Evolutionary conservation across 176 grass and related monocot species (phyloP), one percentile per base, ranked within the genome.

Genomic region (Urochloa ruziziensis): DNA sequence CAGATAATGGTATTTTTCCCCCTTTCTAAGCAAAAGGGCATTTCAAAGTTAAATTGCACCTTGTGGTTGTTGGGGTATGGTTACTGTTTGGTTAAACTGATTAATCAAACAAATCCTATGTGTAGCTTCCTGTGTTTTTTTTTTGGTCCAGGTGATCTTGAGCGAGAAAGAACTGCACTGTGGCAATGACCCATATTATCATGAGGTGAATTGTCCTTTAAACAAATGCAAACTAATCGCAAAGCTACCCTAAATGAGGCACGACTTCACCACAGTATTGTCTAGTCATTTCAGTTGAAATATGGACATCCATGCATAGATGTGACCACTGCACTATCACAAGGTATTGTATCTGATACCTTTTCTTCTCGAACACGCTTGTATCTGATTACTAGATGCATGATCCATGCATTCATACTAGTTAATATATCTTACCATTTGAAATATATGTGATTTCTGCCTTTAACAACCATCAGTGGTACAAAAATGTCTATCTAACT

Each of bases 401-500:
- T 73, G 30, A 27, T 70, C 15, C 34, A 48, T 62, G 30, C 47
- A 68, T 67, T 28, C 25, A 48, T 60, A 69, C 51, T 47, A 12
- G 16, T 69, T 16, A 69, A 70, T 61, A 58, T 4, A 27, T 48
- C 46, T 67, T 60, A 65, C 2, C 49, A 48, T 72, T 60, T 33
- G 6, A 10, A 21, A 59, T 62, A 70, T 28, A 82, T 77, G 64
- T 2, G 36, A 18, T 30, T 30, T 7, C 73, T 70, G 30, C 62
- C 2, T 75, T 84, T 34, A 81, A 28, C 42, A 70, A 66, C 64
- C 67, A 46, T 12, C 9, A 30, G 23, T 74, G 7, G 18, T 70
- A 66, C 47, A 49, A 60, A 70, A 88, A 72, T 83, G 33, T 25
- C 14, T 43, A 78, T 40, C 43, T 79, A 73, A 84, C 47, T 54